Evolutionary conservation across 805 yeast species (phyloP).

Genomic region (Metschnikowia hibisci): DNA sequence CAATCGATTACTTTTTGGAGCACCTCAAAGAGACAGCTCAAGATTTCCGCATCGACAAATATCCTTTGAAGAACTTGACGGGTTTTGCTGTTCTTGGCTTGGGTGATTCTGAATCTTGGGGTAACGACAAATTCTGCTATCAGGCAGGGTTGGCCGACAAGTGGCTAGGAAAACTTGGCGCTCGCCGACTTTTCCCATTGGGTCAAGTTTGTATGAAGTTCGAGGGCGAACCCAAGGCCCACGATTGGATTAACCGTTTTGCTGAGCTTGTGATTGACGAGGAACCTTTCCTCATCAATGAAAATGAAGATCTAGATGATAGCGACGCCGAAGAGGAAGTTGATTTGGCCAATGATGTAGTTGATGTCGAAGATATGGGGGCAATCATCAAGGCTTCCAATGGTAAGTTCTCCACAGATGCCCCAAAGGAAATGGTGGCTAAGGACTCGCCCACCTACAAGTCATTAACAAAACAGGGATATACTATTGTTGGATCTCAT

Average conservation of each 20-base stretch:
- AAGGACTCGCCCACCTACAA: constrained; percentile 84
- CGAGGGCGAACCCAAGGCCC: constrained; percentile 54
- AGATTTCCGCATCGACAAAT: constrained; percentile 82
- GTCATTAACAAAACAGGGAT: constrained; percentile 88
- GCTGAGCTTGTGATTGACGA: constrained; percentile 61
- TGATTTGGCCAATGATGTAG: constrained; percentile 38
- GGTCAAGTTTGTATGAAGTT: constrained; percentile 81
- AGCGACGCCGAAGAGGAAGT: constrained; percentile 47
- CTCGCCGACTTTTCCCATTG: constrained; percentile 74
- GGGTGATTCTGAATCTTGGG: constrained; percentile 85
- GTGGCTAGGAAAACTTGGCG: constrained; percentile 80
- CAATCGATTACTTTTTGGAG: constrained; percentile 82
- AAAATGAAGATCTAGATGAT: constrained; percentile 50
- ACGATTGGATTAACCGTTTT: constrained; percentile 65
- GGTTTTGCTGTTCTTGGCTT: constrained; percentile 86
- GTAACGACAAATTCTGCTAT: constrained; percentile 73
- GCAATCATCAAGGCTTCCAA: constrained; percentile 44
- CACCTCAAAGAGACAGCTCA: constrained; percentile 74
- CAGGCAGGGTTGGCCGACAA: constrained; percentile 75
- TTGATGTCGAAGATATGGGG: constrained; percentile 90
- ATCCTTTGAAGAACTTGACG: constrained; percentile 61
- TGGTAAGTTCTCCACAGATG: constrained; percentile 14
- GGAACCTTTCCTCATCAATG: constrained; percentile 59
- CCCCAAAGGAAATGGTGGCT: constrained; percentile 79
- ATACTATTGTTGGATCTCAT: constrained; percentile 88